Conservation (phyloP, 75 land plant species). For the Azolla pinnata region DNA sequence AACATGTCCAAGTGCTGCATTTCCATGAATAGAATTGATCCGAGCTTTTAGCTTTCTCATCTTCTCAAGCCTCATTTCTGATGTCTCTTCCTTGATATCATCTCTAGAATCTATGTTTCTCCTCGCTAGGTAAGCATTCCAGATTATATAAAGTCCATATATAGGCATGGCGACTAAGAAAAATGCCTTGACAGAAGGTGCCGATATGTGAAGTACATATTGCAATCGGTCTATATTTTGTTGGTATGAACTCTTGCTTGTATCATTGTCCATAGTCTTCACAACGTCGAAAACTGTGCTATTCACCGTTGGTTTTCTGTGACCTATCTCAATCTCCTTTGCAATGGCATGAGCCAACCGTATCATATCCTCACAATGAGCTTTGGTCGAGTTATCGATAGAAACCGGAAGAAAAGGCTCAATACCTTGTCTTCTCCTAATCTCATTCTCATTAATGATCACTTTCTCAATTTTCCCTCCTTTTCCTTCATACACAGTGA, state of each 20-base stretch:
- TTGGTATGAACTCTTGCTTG: no score
- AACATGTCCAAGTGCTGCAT: background rate
- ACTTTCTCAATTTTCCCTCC: slow-evolving; percentile 36
- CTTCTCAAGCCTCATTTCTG: slow-evolving; percentile 4
- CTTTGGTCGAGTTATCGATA: background rate
- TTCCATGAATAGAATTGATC: background rate
- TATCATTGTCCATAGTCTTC: background rate
- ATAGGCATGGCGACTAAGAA: slow-evolving; percentile 6
- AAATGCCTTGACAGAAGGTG: slow-evolving; percentile 6
- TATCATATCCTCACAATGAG: slow-evolving; percentile 11
- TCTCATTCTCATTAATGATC: slow-evolving; percentile 44
- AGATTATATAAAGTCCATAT: slow-evolving; percentile 15
- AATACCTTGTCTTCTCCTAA: slow-evolving; percentile 23
- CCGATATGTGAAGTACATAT: background rate
- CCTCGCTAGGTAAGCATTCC: slow-evolving; percentile 7
- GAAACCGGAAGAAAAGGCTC: background rate
- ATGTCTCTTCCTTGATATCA: background rate
- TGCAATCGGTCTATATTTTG: background rate
- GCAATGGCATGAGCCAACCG: slow-evolving; percentile 36
- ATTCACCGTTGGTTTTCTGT: slow-evolving; percentile 23
- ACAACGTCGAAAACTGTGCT: slow-evolving; percentile 46
- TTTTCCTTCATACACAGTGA: slow-evolving; percentile 31
- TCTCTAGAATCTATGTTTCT: background rate
- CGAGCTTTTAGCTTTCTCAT: background rate
- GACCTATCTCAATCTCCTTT: slow-evolving; percentile 41